Conservation (phyloP, 495 filamentous ascomycete species). For the Tirmania nivea region DNA sequence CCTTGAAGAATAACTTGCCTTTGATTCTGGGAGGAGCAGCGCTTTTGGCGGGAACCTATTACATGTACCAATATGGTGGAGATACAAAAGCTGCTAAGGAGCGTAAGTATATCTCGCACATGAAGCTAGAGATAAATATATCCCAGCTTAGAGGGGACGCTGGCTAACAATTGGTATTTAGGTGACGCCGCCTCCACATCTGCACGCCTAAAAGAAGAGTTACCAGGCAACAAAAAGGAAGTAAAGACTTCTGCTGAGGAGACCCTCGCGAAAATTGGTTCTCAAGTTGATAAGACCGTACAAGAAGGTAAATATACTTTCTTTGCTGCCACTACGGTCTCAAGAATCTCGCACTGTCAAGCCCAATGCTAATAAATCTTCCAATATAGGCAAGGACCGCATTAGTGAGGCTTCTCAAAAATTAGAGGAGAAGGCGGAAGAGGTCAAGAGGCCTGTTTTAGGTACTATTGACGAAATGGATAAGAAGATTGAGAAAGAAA, state of each 20-base stretch:
- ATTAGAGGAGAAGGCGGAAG: slow-evolving; percentile 28
- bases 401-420: slow-evolving; percentile 36
- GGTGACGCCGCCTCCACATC: too few species aligned
- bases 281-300: slow-evolving; percentile 29
- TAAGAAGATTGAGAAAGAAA: slow-evolving; percentile 49
- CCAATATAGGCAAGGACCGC: slow-evolving; percentile 9
- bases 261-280: slow-evolving; percentile 23
- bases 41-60: slow-evolving; percentile 64
- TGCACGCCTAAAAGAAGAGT: too few species aligned
- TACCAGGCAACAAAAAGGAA: too few species aligned
- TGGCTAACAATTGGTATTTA: too few species aligned
- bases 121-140: too few species aligned
- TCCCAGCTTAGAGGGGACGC: too few species aligned
- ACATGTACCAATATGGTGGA: slow-evolving; percentile 33
- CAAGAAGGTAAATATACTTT: slow-evolving; percentile 21
- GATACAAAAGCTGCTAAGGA: too few species aligned
- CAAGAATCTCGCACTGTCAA: neutral
- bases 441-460: slow-evolving; percentile 35
- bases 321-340: neutral
- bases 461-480: slow-evolving; percentile 55
- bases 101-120: too few species aligned
- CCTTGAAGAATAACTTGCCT: neutral
- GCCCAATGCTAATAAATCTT: neutral
- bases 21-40: slow-evolving; percentile 24
- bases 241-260: slow-evolving; percentile 20